Percentiles rank a stretch among this genome's conserved stretches.
Evolutionary conservation across 1,284 basidiomycete genomes (phyloP).

Genomic region (Xanthoconium separans): DNA sequence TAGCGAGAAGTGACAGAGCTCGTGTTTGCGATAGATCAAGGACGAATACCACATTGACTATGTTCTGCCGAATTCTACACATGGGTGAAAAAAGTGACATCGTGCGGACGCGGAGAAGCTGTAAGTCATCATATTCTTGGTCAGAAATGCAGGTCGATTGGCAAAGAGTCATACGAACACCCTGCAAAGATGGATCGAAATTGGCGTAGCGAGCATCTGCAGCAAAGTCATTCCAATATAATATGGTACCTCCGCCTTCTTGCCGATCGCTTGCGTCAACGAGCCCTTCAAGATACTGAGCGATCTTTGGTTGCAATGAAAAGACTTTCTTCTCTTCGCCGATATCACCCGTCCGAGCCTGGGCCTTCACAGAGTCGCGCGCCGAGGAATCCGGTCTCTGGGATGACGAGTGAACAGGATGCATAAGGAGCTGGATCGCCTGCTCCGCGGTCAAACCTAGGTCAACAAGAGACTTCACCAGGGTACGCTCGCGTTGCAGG

Average conservation of each 20-base stretch:
- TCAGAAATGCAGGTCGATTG: background rate
- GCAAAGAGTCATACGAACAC: conserved; percentile 8
- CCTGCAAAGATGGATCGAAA: conserved; percentile 42
- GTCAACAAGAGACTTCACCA: conserved; percentile 60
- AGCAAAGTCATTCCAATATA: conserved; percentile 91
- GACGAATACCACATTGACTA: conserved; percentile 79
- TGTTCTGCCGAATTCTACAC: conserved; percentile 59
- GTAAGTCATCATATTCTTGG: conserved; percentile 3
- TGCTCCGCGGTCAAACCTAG: conserved; percentile 64
- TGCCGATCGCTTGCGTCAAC: conserved; percentile 87
- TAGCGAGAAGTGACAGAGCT: conserved; percentile 62
- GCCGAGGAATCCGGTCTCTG: conserved; percentile 2
- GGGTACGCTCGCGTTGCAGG: conserved; percentile 70
- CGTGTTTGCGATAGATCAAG: conserved; percentile 72
- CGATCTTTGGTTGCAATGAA: conserved; percentile 24
- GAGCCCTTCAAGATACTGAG: conserved; percentile 66
- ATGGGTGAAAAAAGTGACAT: conserved; percentile 80
- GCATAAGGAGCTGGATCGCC: conserved; percentile 71
- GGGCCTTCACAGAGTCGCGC: conserved; percentile 14
- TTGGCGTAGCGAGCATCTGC: conserved; percentile 68
- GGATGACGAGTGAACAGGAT: conserved; percentile 39
- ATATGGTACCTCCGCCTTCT: conserved; percentile 74
- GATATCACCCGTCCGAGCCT: conserved; percentile 9
- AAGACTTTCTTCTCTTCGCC: conserved; percentile 23
- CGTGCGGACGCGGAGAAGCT: conserved; percentile 73